A percentile compares a stretch with the other conserved stretches of the same genome.
These are phyloP conservation scores for Thuidium tamariscinum DNA, from an alignment of 225 moss, liverwort and hornwort species.

Conservation along the genomic window DNA sequence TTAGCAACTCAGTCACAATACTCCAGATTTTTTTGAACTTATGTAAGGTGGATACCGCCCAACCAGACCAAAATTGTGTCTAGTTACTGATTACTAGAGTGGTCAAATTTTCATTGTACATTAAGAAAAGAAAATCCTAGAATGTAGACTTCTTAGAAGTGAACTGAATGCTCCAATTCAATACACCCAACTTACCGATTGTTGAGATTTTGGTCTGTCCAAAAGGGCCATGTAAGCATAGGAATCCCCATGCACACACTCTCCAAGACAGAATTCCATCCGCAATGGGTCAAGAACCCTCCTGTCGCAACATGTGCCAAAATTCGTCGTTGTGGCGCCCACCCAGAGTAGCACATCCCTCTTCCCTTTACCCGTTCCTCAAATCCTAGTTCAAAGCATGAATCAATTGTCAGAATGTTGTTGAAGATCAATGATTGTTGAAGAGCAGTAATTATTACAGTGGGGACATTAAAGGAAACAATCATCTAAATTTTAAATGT, in stretches of 20 bases:
- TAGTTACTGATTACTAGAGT: no score
- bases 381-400: background rate
- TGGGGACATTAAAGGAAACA: background rate
- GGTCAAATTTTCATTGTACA: no score
- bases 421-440: background rate
- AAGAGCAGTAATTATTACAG: background rate
- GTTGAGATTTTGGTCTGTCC: conserved; percentile 19
- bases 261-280: conserved; percentile 35
- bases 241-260: conserved; percentile 5
- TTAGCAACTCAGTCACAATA: background rate
- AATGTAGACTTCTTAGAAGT: background rate
- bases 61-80: no score
- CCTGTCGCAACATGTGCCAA: conserved; percentile 7
- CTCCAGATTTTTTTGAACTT: background rate
- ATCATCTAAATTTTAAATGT: no score
- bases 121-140: no score
- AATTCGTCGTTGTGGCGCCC: conserved; percentile 3
- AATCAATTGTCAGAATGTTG: background rate
- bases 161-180: background rate
- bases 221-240: conserved; percentile 14
- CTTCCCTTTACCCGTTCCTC: conserved; percentile 1
- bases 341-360: conserved; percentile 12
- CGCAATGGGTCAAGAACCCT: conserved; percentile 17
- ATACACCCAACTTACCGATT: background rate
- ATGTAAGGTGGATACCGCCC: no score